Base-by-base conservation (phyloP, 2,329 filamentous ascomycete species). In the Aspergillus novofumigatus region DNA sequence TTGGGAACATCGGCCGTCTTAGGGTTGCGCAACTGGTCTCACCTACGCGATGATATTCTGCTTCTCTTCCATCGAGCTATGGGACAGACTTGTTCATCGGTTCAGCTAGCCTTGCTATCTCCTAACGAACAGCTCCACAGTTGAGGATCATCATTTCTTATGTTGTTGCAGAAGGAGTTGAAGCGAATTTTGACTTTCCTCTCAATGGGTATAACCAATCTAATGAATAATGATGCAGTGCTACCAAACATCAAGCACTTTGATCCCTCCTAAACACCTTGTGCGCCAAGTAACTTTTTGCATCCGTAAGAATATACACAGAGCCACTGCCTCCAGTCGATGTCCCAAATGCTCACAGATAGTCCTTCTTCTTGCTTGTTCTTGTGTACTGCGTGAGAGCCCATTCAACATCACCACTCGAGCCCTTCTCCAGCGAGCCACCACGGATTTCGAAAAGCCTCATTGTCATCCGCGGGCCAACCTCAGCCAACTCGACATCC, bases 401-500 rank as follows among this genome's bases (percentile, higher is more conserved):
- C 94, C 94, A 99, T 77, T 99, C 94, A 4, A 95, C 86, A 75
- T 99, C 94, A 3, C 93, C 93, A 64, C 95, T 90, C 74, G 95
- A 95, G 69, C 92, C 74, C 60, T 79, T 96, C 71, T 97, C 94
- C 59, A 97, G 79, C 3, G 93, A 96, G 17, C 94, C 93, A 53
- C 88, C 88, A 49, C 92, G 83, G 60, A 99, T 96, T 78, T 97
- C 91, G 70, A 97, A 99, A 53, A 92, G 80, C 64, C 91, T 83
- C 91, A 97, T 94, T n/a, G 92, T 96, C 91, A 97, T 96, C 56
- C 94, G 83, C 1, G 94, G 94, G 0, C 93, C 92, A 52, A 96
- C 91, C 73, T 96, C 92, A 14, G 90, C 88, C 66, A 96, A 77
- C 74, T 96, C 92, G 2, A 97, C 91, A 57, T 88, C 90, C 69